Evolutionary conservation across 495 filamentous ascomycete genomes (phyloP), one percentile per base, ranked within the genome.

Genomic region (Penicillium silybi): DNA sequence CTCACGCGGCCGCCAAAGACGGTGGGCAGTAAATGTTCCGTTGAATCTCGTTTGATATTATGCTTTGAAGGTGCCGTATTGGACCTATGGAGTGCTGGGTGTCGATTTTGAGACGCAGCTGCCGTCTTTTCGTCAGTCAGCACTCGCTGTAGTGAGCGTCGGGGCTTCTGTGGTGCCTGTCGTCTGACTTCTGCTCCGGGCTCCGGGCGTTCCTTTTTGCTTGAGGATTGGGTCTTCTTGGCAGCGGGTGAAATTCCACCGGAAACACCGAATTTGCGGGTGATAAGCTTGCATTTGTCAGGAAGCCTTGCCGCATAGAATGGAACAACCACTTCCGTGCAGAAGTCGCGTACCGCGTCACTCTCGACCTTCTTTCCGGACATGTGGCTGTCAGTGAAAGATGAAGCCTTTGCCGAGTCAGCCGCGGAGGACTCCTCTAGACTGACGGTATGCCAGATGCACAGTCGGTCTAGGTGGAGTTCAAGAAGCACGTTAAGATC

Each of bases 401-500:
- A 54, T 4, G 63, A 66, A 23, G 68, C 41, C 44, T 70, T 69
- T 20, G 61, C 52, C 26, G 66, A 60, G 20, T 72, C 67, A 13
- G 62, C 53, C 15, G 65, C 54, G 19, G 51, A 50, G 0, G 75
- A 67, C 54, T 85, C 80, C 34, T 80, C 77, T 27, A 77, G 64
- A 22, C 74, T 73, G 41, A 80, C 81, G n/a, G 90, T 89, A 61
- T 96, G 91, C 95, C 95, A 98, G 35, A 98, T 98, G 63, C 90
- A 95, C 19, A 98, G 75, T 29, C 90, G 83, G 64, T 98, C 95
- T 10, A 95, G 80, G 44, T 95, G 84, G 4, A 95, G 71, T 58
- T 97, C 92, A 7, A 98, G 75, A 18, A 91, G 76, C 1, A 85
- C 66, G 22, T 73, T 71, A 16, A 87, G 65, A 62, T 88, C 77